A percentile compares a stretch with the other conserved stretches of the same genome.
Conservation (phyloP, 192 early-diverging fungal species). For the Umbelopsis ramanniana region DNA sequence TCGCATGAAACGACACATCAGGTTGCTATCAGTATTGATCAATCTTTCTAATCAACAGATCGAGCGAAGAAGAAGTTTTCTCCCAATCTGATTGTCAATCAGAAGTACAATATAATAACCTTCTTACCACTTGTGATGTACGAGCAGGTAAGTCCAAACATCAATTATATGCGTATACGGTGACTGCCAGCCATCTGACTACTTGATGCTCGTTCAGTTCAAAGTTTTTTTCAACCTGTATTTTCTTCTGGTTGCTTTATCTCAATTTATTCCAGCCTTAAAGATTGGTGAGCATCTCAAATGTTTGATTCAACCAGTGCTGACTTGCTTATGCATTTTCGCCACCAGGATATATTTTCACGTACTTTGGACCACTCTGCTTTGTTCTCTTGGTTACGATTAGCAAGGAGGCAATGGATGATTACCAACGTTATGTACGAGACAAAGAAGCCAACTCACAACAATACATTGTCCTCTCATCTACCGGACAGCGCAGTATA, state of each 20-base stretch:
- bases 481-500: constrained; percentile 58
- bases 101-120: constrained; percentile 82
- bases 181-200: background rate
- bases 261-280: constrained; percentile 89
- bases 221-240: constrained; percentile 96
- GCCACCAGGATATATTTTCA: constrained; percentile 76
- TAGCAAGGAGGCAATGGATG: constrained; percentile 91
- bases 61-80: constrained; percentile 63
- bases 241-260: constrained; percentile 89
- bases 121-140: constrained; percentile 82
- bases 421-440: constrained; percentile 77
- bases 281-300: constrained; percentile 64
- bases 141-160: constrained; percentile 62
- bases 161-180: background rate
- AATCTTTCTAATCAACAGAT: constrained; percentile 32
- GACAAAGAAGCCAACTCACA: constrained; percentile 93
- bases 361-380: constrained; percentile 91
- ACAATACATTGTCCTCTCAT: constrained; percentile 68
- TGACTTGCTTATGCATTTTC: background rate
- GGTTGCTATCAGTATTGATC: constrained; percentile 10
- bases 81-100: constrained; percentile 86
- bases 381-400: constrained; percentile 93
- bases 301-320: background rate
- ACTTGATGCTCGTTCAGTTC: constrained; percentile 60
- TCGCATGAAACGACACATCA: background rate